Conservation (phyloP, 257 asterid genomes). For the Solanum ahanhuiri region DNA sequence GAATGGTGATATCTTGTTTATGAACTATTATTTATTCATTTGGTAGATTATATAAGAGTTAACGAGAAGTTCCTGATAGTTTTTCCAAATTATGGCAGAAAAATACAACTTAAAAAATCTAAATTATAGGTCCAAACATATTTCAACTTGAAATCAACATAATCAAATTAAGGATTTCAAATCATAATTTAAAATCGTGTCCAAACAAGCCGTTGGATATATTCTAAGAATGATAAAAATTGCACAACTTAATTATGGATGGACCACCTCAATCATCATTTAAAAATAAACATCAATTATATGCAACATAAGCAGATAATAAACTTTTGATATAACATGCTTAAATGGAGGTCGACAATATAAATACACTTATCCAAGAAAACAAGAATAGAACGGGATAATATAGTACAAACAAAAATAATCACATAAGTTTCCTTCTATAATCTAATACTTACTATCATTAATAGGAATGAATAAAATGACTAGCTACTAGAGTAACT, state of each 20-base stretch:
- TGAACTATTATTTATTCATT: not conserved
- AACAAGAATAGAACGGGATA: not conserved
- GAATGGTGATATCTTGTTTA: not conserved
- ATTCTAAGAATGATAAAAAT: not conserved
- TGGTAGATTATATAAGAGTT: not conserved
- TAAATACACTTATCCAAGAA: not conserved
- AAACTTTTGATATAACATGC: not conserved
- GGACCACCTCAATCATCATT: not conserved
- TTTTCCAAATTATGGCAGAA: not conserved
- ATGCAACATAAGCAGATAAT: conserved; percentile 1
- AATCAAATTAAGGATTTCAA: not conserved
- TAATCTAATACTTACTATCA: not conserved
- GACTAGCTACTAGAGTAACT: not conserved
- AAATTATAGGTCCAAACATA: not conserved
- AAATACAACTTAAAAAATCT: not conserved
- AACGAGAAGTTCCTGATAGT: not conserved
- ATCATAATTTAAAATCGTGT: not conserved
- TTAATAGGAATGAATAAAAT: not conserved
- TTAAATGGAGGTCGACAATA: not conserved
- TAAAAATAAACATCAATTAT: not conserved
- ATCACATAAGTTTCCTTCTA: not conserved
- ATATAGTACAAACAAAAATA: not conserved
- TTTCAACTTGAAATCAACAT: not conserved
- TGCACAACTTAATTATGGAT: not conserved
- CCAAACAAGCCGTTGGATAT: not conserved